Base-by-base conservation (phyloP, 1,284 basidiomycete genomes). In the Tylopilus sp. region DNA sequence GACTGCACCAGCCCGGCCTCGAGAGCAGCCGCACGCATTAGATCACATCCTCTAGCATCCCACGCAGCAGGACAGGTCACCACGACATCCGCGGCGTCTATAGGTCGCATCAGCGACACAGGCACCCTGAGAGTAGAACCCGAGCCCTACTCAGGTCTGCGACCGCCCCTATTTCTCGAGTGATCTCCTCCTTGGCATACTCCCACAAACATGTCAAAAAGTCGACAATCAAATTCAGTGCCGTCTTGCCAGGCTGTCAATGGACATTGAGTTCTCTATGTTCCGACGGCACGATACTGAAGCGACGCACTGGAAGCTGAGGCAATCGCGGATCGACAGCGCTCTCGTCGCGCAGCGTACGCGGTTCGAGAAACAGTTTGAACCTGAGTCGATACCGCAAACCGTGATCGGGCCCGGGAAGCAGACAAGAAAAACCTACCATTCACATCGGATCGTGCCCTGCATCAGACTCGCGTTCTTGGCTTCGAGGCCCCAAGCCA, bases 31-130 rank as follows among this genome's bases (percentile, higher is more conserved):
- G 82, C 81, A 26, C 86, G 77, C 89, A 92, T 91, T 55, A 90
- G 75, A 52, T 84, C 82, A 58, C 85, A 88, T 0, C 86, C 88
- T 55, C 76, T 81, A 1, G 83, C 86, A 63, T 91, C 88, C 89
- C 89, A 92, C 30, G 88, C 86, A 12, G 89, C 89, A 44, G 89
- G 89, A 8, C 90, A 89, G 9, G 87, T 89, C 42, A 91, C 69
- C 75, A 85, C 85, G 6, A 91, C 84, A 57, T 89, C 83, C 40
- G 86, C 88, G 33, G 82, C 74, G 64, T 88, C 88, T 90, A 31
- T 36, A 56, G 23, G 0, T 41, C 41, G 42, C 18, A 19, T 44
- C 11, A 23, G 18, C 11, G n/a, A 9, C 16, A 23, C n/a, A 11
- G 12, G 7, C 18, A 26, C 18, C 12, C 23, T 30, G 34, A 39